Conservation (phyloP, 2,329 filamentous ascomycete genomes). For the Cercospora zeae-maydis region DNA sequence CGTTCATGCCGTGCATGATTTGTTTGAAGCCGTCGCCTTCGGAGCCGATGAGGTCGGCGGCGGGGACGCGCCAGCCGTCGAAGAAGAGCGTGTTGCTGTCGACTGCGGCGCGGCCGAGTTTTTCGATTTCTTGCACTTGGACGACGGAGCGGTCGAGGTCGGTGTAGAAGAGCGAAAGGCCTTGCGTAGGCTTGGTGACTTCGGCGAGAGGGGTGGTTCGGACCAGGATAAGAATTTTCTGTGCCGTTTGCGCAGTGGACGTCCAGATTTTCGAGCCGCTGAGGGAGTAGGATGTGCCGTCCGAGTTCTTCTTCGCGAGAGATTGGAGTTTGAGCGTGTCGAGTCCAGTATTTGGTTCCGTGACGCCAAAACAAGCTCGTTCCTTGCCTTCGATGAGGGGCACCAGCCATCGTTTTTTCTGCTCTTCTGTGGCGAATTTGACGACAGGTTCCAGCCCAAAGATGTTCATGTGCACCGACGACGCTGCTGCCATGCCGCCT, state of each 20-base stretch:
- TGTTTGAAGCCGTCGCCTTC: conserved; percentile 48
- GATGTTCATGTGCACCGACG: conserved; percentile 49
- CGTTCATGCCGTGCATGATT: conserved; percentile 75
- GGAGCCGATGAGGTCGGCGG: conserved; percentile 40
- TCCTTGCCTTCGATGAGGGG: conserved; percentile 43
- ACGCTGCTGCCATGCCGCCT: conserved; percentile 43
- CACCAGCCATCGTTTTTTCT: conserved; percentile 40
- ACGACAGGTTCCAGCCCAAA: conserved; percentile 47
- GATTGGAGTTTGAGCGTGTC: conserved; percentile 44
- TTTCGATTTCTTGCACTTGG: conserved; percentile 44
- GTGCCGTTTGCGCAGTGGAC: conserved; percentile 44
- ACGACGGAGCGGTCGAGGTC: conserved; percentile 39
- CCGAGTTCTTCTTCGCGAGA: conserved; percentile 31
- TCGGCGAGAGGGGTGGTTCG: conserved; percentile 43
- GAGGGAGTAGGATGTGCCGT: conserved; percentile 39
- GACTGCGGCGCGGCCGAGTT: conserved; percentile 46
- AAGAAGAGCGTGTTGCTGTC: conserved; percentile 47
- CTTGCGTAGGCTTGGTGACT: conserved; percentile 43
- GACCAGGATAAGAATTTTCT: conserved; percentile 45
- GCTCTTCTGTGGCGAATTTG: conserved; percentile 45
- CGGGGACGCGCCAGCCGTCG: conserved; percentile 44
- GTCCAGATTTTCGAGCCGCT: conserved; percentile 47
- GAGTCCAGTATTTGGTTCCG: conserved; percentile 41
- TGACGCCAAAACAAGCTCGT: conserved; percentile 65
- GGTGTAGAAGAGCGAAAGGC: conserved; percentile 47